Evolutionary conservation across 352 stramenopile species (phyloP).

Genomic region (Vaucheria bursata): DNA sequence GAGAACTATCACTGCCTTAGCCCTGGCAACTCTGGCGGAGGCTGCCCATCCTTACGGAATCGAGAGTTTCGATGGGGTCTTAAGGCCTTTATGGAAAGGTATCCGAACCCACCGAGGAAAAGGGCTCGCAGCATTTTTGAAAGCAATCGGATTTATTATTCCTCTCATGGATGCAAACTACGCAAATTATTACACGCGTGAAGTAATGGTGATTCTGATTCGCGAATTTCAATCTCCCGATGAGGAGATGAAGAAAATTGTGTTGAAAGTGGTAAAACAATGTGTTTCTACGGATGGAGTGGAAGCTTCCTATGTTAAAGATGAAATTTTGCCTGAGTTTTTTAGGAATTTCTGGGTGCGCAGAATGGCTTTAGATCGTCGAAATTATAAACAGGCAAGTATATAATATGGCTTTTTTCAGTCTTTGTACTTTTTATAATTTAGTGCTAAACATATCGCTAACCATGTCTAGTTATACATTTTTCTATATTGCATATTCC

Average conservation of each 20-base stretch:
- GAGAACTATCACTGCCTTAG: slow-evolving; percentile 93
- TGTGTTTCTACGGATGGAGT: slow-evolving; percentile 96
- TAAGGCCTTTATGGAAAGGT: slow-evolving; percentile 92
- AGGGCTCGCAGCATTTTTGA: slow-evolving; percentile 93
- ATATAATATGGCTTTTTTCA: slow-evolving; percentile 1
- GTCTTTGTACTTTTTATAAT: neutral
- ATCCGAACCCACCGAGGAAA: slow-evolving; percentile 95
- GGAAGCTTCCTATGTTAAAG: slow-evolving; percentile 91
- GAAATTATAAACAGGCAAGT: slow-evolving; percentile 97
- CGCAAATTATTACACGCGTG: slow-evolving; percentile 95
- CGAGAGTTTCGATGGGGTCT: slow-evolving; percentile 96
- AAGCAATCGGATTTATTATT: slow-evolving; percentile 98
- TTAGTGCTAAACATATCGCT: too few relatives aligned
- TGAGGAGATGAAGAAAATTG: slow-evolving; percentile 99
- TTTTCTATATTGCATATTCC: too few relatives aligned
- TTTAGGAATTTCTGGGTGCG: slow-evolving; percentile 98
- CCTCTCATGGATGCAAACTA: slow-evolving; percentile 98
- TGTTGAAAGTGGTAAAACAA: slow-evolving; percentile 88
- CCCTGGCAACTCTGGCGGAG: slow-evolving; percentile 91
- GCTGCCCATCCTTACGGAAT: slow-evolving; percentile 97
- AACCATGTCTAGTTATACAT: too few relatives aligned
- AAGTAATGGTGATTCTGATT: slow-evolving; percentile 98
- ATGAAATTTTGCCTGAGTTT: slow-evolving; percentile 95
- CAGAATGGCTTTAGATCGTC: slow-evolving; percentile 90
- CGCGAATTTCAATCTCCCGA: slow-evolving; percentile 94